Conservation (phyloP, 495 filamentous ascomycete species). For the Sphaerosporella brunnea region DNA sequence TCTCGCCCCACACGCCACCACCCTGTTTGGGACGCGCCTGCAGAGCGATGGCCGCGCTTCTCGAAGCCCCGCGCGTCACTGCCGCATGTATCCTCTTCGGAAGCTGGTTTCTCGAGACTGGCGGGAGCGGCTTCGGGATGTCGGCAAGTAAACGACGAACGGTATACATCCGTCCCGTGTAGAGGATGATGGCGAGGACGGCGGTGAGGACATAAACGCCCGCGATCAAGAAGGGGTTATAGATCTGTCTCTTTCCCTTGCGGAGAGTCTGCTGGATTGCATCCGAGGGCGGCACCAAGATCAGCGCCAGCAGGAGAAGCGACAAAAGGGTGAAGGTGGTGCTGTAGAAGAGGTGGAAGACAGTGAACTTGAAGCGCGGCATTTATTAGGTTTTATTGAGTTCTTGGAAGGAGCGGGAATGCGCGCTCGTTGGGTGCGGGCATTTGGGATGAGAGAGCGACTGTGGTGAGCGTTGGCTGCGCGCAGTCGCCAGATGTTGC, state of each 20-base stretch:
- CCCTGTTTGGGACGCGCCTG: constrained; percentile 42
- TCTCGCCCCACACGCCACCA: constrained; percentile 46
- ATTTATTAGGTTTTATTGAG: too few species aligned
- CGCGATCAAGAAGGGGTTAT: constrained; percentile 71
- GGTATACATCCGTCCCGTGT: constrained; percentile 73
- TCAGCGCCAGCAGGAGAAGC: constrained; percentile 49
- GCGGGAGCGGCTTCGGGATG: constrained; percentile 73
- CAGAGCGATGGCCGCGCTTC: constrained; percentile 68
- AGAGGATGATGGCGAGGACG: constrained; percentile 54
- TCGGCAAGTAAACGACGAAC: constrained; percentile 56
- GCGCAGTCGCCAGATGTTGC: too few species aligned
- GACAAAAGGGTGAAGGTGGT: constrained; percentile 63
- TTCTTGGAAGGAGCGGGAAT: neutral
- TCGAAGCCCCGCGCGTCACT: constrained; percentile 48
- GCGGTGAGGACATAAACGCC: constrained; percentile 62
- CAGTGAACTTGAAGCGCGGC: constrained; percentile 29
- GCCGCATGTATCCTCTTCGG: constrained; percentile 52
- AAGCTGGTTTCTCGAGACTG: constrained; percentile 62
- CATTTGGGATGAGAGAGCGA: constrained; percentile 4
- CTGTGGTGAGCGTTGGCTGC: neutral
- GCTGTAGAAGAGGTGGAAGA: constrained; percentile 68
- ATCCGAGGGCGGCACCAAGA: constrained; percentile 69
- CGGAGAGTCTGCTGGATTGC: constrained; percentile 59
- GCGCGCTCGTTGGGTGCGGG: neutral
- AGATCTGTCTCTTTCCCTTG: constrained; percentile 36